Evolutionary conservation across 2,329 filamentous ascomycete species (phyloP).

Genomic region (Aspergillus sp.): DNA sequence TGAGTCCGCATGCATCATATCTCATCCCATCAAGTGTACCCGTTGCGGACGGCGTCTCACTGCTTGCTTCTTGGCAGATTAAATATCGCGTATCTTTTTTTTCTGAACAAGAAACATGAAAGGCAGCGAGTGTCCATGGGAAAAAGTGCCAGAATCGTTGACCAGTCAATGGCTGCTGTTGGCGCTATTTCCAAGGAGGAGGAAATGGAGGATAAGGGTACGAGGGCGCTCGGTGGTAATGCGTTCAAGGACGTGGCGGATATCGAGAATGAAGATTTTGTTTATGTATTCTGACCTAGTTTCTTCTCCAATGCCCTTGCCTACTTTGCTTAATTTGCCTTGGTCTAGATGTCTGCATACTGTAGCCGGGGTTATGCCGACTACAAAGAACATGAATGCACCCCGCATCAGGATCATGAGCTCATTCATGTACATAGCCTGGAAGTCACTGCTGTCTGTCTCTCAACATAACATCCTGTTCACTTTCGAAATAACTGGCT

Average conservation of each 20-base stretch:
- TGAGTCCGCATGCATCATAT: conserved; percentile 12
- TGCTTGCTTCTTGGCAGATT: conserved; percentile 8
- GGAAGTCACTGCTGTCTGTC: background rate
- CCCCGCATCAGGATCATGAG: background rate
- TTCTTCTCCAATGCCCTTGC: background rate
- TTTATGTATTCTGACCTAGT: conserved; percentile 45
- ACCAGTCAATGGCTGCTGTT: conserved; percentile 50
- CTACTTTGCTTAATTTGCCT: too few species aligned
- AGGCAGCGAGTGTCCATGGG: conserved; percentile 49
- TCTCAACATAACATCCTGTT: too few species aligned
- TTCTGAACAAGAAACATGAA: conserved; percentile 50
- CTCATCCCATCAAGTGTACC: background rate
- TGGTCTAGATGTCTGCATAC: too few species aligned
- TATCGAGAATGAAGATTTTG: conserved; percentile 55
- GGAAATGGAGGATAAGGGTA: conserved; percentile 23
- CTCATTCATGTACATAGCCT: background rate
- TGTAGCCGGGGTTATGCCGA: too few species aligned
- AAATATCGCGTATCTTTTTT: conserved; percentile 41
- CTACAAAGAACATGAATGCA: too few species aligned
- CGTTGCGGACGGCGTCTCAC: background rate
- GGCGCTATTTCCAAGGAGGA: conserved; percentile 9
- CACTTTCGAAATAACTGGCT: background rate
- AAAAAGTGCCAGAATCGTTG: conserved; percentile 51
- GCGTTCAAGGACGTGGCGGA: conserved; percentile 54
- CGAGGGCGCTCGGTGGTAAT: conserved; percentile 35